Evolutionary conservation across 306 rosid species (phyloP).

Genomic region (Begonia fuchsioides): DNA sequence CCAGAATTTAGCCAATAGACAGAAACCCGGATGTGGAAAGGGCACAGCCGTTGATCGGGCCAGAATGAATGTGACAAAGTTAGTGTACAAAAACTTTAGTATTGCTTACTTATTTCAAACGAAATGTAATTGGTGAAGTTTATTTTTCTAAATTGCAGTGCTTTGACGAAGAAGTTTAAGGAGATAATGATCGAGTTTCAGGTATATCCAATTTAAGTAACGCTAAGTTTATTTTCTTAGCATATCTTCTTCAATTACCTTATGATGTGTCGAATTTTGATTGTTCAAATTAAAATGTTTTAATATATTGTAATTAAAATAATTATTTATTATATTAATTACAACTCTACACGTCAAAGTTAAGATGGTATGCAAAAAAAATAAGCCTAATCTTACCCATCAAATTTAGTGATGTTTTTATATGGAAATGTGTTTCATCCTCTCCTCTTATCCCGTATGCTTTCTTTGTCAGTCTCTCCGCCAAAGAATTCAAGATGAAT

Average conservation of each 20-base stretch:
- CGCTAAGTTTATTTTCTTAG: too few species aligned
- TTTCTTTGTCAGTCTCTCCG: too few species aligned
- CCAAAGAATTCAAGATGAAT: constrained; percentile 93
- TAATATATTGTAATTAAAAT: too few species aligned
- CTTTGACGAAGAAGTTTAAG: constrained; percentile 69
- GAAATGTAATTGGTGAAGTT: constrained; percentile 8
- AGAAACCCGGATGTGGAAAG: constrained; percentile 85
- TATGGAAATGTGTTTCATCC: constrained; percentile 6
- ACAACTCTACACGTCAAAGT: too few species aligned
- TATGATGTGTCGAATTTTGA: too few species aligned
- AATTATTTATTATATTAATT: too few species aligned
- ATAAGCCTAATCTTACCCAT: too few species aligned
- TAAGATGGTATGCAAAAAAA: too few species aligned
- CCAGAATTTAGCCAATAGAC: constrained; percentile 67
- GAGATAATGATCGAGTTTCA: constrained; percentile 86
- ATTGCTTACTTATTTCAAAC: constrained; percentile 1
- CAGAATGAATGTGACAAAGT: constrained; percentile 93
- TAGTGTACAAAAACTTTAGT: constrained; percentile 6
- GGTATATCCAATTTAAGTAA: too few species aligned
- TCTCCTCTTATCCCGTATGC: constrained; percentile 19
- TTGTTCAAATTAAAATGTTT: too few species aligned
- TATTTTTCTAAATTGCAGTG: constrained; percentile 32
- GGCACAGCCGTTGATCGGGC: constrained; percentile 89
- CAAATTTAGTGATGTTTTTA: constrained; percentile 4
- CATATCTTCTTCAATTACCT: too few species aligned